Evolutionary conservation across 1,284 basidiomycete genomes (phyloP), one percentile per base, ranked within the genome.

Genomic region (Pseudozyma tsukubaensis): DNA sequence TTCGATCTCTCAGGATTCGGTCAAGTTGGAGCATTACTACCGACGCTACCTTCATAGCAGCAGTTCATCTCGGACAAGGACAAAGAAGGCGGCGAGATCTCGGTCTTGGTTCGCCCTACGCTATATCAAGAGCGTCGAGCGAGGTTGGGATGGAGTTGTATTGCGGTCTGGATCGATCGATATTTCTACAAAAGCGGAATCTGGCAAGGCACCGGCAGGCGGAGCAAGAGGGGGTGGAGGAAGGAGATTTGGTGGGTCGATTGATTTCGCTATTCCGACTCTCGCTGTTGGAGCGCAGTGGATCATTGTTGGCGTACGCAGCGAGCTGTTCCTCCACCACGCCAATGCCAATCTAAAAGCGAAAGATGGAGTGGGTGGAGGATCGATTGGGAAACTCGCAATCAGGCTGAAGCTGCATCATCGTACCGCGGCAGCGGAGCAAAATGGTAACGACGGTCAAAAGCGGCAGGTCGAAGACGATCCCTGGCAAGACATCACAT

Each of bases 401-500:
- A n/a, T 73, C 7, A 50, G 14, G 29, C 36, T 59, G 21, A 36
- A 64, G 21, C 59, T 48, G 34, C 49, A 34, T 1, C 4, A 29
- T n/a, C n/a, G n/a, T n/a, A n/a, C n/a, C n/a, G n/a, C n/a, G 35
- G 12, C 24, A 52, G 9, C 13, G 48, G 14, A 1, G 24, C 11
- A 13, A 18, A 29, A 39, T 34, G 24, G 13, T n/a, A n/a, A n/a
- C n/a, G 35, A 43, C 12, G 24, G 43, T 19, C 18, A 12, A 6
- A 16, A 16, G 5, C 14, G 18, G 8, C 14, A 39, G 21, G 13
- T 2, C 2, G 24, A n/a, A 16, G 61, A 64, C 43, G 55, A 64
- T 32, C 67, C 72, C 4, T 75, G 67, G 67, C 59, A 58, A 24
- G 72, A 75, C 40, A 48, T 74, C 12, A 74, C 72, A 0, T 49